phyloP scores from a whole-genome alignment of 2,329 filamentous ascomycete genomes.

The Grosmannia serpens region DNA sequence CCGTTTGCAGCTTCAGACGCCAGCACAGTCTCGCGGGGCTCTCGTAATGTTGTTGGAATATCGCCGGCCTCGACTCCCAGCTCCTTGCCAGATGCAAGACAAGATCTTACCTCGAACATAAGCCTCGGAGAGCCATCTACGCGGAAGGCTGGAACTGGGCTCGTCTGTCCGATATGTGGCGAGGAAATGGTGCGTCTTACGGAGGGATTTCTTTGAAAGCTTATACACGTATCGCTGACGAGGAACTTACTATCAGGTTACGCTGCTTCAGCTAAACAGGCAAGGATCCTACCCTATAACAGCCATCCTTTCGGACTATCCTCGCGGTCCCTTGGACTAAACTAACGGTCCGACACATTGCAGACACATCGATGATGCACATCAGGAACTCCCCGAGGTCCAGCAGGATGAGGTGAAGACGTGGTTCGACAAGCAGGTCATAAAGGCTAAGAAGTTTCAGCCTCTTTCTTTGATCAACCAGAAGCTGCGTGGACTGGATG shows the following conservation, averaged over 20 bases:
- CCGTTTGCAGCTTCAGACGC: slow-evolving; percentile 41
- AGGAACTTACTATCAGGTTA: slow-evolving; percentile 47
- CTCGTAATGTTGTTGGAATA: slow-evolving; percentile 37
- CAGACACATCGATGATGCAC: slow-evolving; percentile 67
- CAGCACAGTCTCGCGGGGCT: slow-evolving; percentile 69
- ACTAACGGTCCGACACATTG: neutral
- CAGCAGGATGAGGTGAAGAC: slow-evolving; percentile 92
- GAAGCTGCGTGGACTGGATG: slow-evolving; percentile 82
- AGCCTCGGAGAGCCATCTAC: slow-evolving; percentile 48
- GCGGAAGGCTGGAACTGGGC: slow-evolving; percentile 48
- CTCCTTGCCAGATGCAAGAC: slow-evolving; percentile 56
- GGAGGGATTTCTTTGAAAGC: neutral
- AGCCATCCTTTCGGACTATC: neutral
- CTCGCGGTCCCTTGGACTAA: neutral
- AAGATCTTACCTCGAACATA: slow-evolving; percentile 74
- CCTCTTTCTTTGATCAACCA: slow-evolving; percentile 85
- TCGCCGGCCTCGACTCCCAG: slow-evolving; percentile 51
- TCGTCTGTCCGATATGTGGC: slow-evolving; percentile 94
- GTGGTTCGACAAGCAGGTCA: slow-evolving; percentile 91
- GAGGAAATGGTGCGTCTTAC: slow-evolving; percentile 74
- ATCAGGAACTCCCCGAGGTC: slow-evolving; percentile 78
- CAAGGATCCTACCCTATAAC: slow-evolving; percentile 15
- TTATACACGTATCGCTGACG: neutral
- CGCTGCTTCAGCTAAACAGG: slow-evolving; percentile 83
- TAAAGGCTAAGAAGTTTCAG: slow-evolving; percentile 87